Percentiles rank a stretch among this genome's conserved stretches.
phyloP scores from a whole-genome alignment of 257 asterid species.

The Solanum arcanum region DNA sequence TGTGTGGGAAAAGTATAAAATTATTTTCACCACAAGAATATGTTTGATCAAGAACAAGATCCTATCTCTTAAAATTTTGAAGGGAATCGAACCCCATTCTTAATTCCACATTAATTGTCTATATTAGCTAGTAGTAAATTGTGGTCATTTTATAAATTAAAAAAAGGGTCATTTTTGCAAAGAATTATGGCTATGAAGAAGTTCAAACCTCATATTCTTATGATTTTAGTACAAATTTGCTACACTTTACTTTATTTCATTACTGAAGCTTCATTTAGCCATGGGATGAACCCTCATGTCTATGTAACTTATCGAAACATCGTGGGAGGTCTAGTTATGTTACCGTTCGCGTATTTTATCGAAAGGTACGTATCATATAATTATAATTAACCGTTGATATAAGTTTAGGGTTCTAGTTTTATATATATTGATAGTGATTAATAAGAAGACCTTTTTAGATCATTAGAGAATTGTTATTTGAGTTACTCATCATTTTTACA shows the following conservation, averaged over 20 bases:
- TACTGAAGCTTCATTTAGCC: slow-evolving; percentile 69
- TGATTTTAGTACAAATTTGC: slow-evolving; percentile 47
- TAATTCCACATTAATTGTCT: not conserved
- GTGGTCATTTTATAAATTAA: not conserved
- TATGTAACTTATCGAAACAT: slow-evolving; percentile 57
- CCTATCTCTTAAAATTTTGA: slow-evolving; percentile 16
- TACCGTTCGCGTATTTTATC: slow-evolving; percentile 69
- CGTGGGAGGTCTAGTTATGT: slow-evolving; percentile 34
- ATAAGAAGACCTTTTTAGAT: not conserved
- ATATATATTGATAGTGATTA: not conserved
- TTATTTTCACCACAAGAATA: not conserved
- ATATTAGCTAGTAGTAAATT: not conserved
- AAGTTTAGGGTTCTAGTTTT: not conserved
- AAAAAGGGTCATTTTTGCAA: not conserved
- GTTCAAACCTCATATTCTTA: slow-evolving; percentile 61
- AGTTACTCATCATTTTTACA: not conserved
- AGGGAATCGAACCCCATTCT: slow-evolving; percentile 24
- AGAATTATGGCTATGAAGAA: not conserved
- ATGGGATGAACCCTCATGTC: slow-evolving; percentile 72
- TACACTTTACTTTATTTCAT: slow-evolving; percentile 53
- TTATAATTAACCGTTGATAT: not conserved
- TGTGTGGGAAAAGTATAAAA: not conserved
- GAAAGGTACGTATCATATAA: slow-evolving; percentile 31
- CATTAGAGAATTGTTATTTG: not conserved
- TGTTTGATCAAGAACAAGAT: slow-evolving; percentile 20